These are phyloP conservation scores for Paraphaeosphaeria sporulosa DNA, from an alignment of 2,329 filamentous ascomycete species.

Conservation along the genomic window DNA sequence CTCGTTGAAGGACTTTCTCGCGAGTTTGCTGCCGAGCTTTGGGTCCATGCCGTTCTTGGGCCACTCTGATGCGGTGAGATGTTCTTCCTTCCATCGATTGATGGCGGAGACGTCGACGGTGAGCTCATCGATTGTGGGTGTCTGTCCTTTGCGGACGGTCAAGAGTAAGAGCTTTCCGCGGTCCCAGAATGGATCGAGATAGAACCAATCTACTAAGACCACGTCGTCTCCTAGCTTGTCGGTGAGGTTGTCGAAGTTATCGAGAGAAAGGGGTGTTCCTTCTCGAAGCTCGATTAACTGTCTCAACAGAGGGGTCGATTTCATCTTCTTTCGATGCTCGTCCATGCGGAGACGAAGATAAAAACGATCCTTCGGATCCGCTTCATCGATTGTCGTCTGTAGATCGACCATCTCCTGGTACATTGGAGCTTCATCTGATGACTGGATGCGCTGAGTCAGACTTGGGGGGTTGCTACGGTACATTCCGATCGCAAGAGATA, in stretches of 20 bases:
- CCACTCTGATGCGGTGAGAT: neutral
- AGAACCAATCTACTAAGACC: conserved; percentile 13
- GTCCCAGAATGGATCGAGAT: conserved; percentile 1
- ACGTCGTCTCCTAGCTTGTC: neutral
- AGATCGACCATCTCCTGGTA: conserved; percentile 15
- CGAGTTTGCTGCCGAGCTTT: neutral
- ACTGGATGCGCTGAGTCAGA: conserved; percentile 6
- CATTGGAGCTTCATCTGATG: neutral
- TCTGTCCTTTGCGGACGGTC: neutral
- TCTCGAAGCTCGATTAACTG: conserved; percentile 11
- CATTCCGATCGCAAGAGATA: conserved; percentile 13
- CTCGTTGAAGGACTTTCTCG: neutral
- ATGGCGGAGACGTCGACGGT: neutral
- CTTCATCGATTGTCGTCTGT: conserved; percentile 5
- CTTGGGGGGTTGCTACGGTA: conserved; percentile 5
- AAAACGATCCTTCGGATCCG: conserved; percentile 6
- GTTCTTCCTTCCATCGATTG: conserved; percentile 4
- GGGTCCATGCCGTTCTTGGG: neutral
- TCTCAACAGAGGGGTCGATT: neutral
- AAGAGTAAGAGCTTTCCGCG: conserved; percentile 5
- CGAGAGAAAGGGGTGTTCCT: conserved; percentile 5
- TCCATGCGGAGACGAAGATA: conserved; percentile 7
- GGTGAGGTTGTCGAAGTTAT: neutral
- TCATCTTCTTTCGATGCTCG: conserved; percentile 8
- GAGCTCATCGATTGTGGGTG: conserved; percentile 7